These are phyloP conservation scores for Meyerozyma sp. DNA, from an alignment of 1,139 yeast species.

Conservation along the genomic window DNA sequence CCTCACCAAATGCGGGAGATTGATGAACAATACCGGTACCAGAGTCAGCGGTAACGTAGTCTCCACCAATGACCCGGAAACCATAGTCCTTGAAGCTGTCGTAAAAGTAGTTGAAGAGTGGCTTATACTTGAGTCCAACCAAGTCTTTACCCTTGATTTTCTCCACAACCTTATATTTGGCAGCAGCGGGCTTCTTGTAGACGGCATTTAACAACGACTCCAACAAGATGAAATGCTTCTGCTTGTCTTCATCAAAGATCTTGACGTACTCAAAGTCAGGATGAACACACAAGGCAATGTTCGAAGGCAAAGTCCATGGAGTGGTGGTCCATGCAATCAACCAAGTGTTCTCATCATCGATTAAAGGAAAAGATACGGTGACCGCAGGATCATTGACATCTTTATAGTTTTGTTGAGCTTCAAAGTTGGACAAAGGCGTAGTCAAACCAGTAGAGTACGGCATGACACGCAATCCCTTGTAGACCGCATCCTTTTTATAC, in stretches of 20 bases:
- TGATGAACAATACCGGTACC: slow-evolving; percentile 99
- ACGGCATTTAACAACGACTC: slow-evolving; percentile 76
- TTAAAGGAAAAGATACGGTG: slow-evolving; percentile 81
- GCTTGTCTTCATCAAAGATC: slow-evolving; percentile 83
- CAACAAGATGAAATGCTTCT: slow-evolving; percentile 72
- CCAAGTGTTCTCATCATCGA: slow-evolving; percentile 72
- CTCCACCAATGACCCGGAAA: slow-evolving; percentile 75
- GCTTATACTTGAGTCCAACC: slow-evolving; percentile 74
- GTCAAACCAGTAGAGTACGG: slow-evolving; percentile 97
- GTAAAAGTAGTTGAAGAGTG: slow-evolving; percentile 76
- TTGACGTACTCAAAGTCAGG: slow-evolving; percentile 89
- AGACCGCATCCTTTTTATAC: slow-evolving; percentile 78
- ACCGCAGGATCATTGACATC: slow-evolving; percentile 97
- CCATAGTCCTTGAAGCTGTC: slow-evolving; percentile 72
- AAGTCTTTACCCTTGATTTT: slow-evolving; percentile 74
- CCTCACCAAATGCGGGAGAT: slow-evolving; percentile 99
- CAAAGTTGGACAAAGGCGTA: slow-evolving; percentile 94
- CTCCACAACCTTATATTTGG: slow-evolving; percentile 78
- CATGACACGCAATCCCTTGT: slow-evolving; percentile 95
- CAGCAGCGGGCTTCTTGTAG: slow-evolving; percentile 92
- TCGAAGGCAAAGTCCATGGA: slow-evolving; percentile 98
- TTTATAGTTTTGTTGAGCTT: slow-evolving; percentile 97
- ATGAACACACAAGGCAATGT: slow-evolving; percentile 85
- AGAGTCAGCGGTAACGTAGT: slow-evolving; percentile 84
- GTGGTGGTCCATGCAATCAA: slow-evolving; percentile 99